Conservation (phyloP, 1,284 basidiomycete species). For the Crepidotus sp. region DNA sequence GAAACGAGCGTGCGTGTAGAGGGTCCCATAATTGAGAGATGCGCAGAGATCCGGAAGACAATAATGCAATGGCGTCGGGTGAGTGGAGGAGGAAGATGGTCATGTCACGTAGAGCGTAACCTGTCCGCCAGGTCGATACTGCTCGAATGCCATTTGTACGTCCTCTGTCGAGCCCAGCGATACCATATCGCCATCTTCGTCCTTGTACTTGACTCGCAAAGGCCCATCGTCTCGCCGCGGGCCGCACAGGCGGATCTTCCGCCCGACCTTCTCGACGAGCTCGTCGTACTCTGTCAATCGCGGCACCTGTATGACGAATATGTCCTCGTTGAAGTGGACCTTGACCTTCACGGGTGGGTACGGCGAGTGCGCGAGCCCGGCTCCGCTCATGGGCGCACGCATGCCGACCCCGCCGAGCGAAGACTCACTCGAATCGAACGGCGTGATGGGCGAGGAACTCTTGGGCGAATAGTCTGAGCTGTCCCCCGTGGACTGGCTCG, state of each 20-base stretch:
- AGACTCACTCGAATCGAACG: conserved; percentile 78
- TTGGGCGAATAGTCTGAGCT: conserved; percentile 77
- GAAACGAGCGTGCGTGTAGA: conserved; percentile 17
- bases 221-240: conserved; percentile 66
- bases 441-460: conserved; percentile 72
- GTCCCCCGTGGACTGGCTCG: conserved; percentile 65
- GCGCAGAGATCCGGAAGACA: conserved; percentile 9
- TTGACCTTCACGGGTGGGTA: conserved; percentile 68
- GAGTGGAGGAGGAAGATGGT: conserved; percentile 21
- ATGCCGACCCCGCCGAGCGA: conserved; percentile 49
- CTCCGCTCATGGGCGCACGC: conserved; percentile 27
- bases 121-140: conserved; percentile 61
- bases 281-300: conserved; percentile 69
- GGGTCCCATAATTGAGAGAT: conserved; percentile 19
- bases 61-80: conserved; percentile 18
- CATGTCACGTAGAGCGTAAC: conserved; percentile 69
- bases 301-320: conserved; percentile 87
- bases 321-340: conserved; percentile 83
- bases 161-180: conserved; percentile 82
- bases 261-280: conserved; percentile 82
- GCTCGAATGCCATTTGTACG: conserved; percentile 84
- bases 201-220: conserved; percentile 79
- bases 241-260: conserved; percentile 87
- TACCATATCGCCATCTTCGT: conserved; percentile 88
- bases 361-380: conserved; percentile 13